phyloP scores from a whole-genome alignment of 306 rosid genomes.

The Crotalaria pallida region DNA sequence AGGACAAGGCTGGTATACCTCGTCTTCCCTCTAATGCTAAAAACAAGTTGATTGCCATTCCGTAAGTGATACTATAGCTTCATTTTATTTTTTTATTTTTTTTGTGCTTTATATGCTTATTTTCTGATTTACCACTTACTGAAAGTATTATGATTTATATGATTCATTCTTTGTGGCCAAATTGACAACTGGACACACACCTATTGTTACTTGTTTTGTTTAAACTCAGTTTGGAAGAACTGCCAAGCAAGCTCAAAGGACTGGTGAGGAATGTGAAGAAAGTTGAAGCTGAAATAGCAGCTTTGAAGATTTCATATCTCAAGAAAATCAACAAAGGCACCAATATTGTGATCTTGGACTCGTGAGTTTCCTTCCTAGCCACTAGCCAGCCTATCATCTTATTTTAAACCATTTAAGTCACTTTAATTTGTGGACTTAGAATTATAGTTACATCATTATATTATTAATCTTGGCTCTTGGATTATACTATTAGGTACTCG shows the following conservation, averaged over 20 bases:
- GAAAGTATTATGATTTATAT: too few species aligned
- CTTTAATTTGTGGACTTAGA: background rate
- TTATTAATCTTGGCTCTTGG: background rate
- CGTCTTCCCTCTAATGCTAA: constrained; percentile 84
- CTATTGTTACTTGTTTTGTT: background rate
- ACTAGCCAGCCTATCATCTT: background rate
- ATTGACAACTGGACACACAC: background rate
- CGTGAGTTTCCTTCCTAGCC: constrained; percentile 45
- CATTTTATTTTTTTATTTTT: too few species aligned
- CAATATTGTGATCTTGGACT: constrained; percentile 67
- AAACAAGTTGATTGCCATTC: constrained; percentile 65
- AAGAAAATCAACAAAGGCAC: constrained; percentile 79
- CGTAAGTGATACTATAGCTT: constrained; percentile 53
- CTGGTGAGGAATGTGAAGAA: constrained; percentile 71
- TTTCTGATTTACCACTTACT: background rate
- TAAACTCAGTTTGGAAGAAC: constrained; percentile 72
- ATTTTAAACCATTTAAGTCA: background rate
- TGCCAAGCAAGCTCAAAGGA: constrained; percentile 73
- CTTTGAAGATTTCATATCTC: constrained; percentile 73
- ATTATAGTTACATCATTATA: background rate
- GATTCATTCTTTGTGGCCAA: background rate
- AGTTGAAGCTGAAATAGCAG: constrained; percentile 87
- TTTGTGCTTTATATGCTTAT: background rate
- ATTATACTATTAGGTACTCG: constrained; percentile 52
- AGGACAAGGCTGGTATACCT: constrained; percentile 83